A percentile compares a stretch with the other conserved stretches of the same genome.
Conservation (phyloP, 1,284 basidiomycete species). For the Ustilago loliicola region DNA sequence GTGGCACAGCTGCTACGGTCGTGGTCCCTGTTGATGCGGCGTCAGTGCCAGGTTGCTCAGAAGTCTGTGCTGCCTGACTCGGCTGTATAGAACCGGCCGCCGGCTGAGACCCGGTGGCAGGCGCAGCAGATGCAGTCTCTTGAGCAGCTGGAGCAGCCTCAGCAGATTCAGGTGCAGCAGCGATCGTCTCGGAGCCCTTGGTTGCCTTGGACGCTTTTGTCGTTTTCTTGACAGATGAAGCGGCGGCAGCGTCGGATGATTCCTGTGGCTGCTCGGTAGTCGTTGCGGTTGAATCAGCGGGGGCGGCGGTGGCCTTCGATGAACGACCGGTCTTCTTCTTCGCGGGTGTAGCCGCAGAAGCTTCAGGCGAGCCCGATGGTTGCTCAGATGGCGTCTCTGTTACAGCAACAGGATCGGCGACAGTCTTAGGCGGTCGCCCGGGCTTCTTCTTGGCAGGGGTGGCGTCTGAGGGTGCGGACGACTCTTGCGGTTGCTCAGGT, state of each 20-base stretch:
- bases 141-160: background rate
- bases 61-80: background rate
- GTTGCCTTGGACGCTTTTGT: constrained; percentile 9
- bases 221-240: constrained; percentile 8
- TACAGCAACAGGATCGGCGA: background rate
- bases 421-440: background rate
- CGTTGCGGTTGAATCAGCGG: background rate
- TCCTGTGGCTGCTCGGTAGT: background rate
- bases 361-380: background rate
- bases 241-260: background rate
- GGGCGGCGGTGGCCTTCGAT: constrained; percentile 1
- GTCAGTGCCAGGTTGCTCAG: background rate
- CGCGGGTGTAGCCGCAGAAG: background rate
- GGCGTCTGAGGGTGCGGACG: background rate
- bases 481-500: background rate
- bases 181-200: background rate
- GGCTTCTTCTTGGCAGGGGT: constrained; percentile 4
- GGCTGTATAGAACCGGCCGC: background rate
- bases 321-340: constrained; percentile 8
- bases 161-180: constrained; percentile 2
- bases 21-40: background rate
- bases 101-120: background rate
- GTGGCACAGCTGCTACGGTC: background rate
- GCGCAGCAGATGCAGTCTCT: background rate
- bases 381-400: background rate